Percentiles rank a stretch among this genome's conserved stretches.
These are phyloP conservation scores for Bolboschoenus planiculmis DNA, from an alignment of 176 grass and related monocot genomes.

Conservation along the genomic window DNA sequence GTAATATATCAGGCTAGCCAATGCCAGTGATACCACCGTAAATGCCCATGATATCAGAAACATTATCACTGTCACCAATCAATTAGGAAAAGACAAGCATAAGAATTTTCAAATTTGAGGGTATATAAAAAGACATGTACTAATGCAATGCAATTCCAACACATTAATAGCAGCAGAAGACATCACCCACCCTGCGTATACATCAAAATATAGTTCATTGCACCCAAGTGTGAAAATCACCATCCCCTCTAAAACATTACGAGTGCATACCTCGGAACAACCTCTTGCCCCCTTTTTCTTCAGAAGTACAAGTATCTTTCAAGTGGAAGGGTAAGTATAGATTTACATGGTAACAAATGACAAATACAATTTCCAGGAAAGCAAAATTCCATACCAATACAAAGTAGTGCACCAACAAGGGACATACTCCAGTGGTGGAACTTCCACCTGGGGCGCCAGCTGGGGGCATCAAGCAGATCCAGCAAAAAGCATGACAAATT, in stretches of 20 bases:
- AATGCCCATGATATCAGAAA: constrained; percentile 96
- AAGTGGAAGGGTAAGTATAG: not conserved
- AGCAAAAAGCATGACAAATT: constrained; percentile 95
- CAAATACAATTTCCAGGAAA: constrained; percentile 7
- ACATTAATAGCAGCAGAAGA: not conserved
- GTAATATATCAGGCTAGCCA: constrained; percentile 98
- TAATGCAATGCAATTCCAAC: not conserved
- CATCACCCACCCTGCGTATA: not conserved
- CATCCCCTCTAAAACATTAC: not conserved
- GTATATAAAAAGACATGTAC: not conserved
- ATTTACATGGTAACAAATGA: not conserved
- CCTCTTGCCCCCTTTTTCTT: too few relatives aligned
- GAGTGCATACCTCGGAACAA: not conserved
- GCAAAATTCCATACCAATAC: constrained; percentile 57
- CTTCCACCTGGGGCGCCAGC: constrained; percentile 97
- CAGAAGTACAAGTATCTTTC: not conserved
- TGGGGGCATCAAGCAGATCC: constrained; percentile 97
- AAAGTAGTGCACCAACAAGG: constrained; percentile 84
- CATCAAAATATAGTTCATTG: not conserved
- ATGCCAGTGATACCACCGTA: constrained; percentile 83
- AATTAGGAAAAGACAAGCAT: not conserved
- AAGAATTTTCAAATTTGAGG: not conserved
- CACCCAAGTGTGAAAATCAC: not conserved
- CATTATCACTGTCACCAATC: constrained; percentile 78
- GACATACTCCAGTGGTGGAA: constrained; percentile 99